A percentile compares a stretch with the other conserved stretches of the same genome.
These are phyloP conservation scores for Ustulina deusta DNA, from an alignment of 2,329 filamentous ascomycete genomes.

Conservation along the genomic window DNA sequence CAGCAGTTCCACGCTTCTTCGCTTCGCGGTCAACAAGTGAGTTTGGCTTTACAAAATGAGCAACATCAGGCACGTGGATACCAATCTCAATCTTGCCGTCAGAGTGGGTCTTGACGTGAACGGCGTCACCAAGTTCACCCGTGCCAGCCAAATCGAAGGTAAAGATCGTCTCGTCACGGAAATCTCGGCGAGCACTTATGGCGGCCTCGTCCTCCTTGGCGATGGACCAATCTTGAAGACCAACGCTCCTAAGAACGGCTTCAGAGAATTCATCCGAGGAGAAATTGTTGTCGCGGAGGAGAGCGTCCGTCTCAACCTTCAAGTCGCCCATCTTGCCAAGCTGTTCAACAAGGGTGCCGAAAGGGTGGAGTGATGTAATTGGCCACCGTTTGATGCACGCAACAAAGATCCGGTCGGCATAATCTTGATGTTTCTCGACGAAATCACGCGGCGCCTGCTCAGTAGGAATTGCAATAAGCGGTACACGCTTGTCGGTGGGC, in stretches of 20 bases:
- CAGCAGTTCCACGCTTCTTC: conserved; percentile 96
- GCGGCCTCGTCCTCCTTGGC: conserved; percentile 82
- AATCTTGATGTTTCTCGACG: conserved; percentile 97
- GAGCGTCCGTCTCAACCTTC: conserved; percentile 96
- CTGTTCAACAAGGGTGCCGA: conserved; percentile 96
- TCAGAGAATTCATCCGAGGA: conserved; percentile 97
- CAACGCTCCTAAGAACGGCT: conserved; percentile 91
- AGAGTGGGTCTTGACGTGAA: conserved; percentile 86
- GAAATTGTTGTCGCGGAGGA: conserved; percentile 98
- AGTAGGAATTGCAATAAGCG: conserved; percentile 96
- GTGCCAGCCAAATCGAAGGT: conserved; percentile 92
- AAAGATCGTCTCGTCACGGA: conserved; percentile 88
- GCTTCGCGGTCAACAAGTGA: conserved; percentile 96
- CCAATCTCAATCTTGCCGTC: conserved; percentile 94
- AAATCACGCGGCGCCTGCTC: conserved; percentile 98
- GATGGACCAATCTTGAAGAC: conserved; percentile 90
- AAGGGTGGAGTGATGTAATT: conserved; percentile 98
- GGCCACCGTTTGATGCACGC: conserved; percentile 99
- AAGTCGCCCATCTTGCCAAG: conserved; percentile 97
- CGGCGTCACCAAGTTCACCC: conserved; percentile 89
- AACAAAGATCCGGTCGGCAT: conserved; percentile 97
- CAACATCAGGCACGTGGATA: conserved; percentile 93
- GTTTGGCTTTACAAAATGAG: conserved; percentile 96
- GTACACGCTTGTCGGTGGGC: conserved; percentile 98
- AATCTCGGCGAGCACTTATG: conserved; percentile 83